Conservation (phyloP, 1,284 basidiomycete species). For the Cutaneotrichosporon sp. region DNA sequence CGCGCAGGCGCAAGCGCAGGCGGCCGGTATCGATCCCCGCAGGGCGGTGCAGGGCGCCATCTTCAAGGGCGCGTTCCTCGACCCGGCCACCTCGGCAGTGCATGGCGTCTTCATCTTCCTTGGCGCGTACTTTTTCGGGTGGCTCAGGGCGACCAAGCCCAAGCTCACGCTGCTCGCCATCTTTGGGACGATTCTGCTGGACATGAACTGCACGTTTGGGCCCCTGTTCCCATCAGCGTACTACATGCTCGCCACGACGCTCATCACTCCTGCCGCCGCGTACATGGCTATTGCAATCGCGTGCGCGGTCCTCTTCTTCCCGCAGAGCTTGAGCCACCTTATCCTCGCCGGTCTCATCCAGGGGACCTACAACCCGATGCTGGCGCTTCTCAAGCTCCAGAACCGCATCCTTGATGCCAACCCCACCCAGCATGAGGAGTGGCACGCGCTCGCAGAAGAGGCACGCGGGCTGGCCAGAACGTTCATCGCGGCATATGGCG, state of each 20-base stretch:
- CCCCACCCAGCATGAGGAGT: conserved; percentile 35
- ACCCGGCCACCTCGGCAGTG: conserved; percentile 60
- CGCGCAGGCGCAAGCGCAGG: not conserved
- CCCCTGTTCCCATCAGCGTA: conserved; percentile 66
- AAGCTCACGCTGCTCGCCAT: conserved; percentile 63
- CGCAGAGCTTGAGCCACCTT: conserved; percentile 66
- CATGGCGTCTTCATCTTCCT: conserved; percentile 72
- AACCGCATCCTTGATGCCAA: conserved; percentile 38
- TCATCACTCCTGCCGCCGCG: conserved; percentile 63
- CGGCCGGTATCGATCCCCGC: not conserved
- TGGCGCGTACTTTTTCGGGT: conserved; percentile 64
- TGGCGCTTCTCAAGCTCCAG: conserved; percentile 45
- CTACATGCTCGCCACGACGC: conserved; percentile 61
- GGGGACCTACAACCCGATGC: conserved; percentile 40
- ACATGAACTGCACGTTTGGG: conserved; percentile 58
- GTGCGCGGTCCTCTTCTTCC: conserved; percentile 67
- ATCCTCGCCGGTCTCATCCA: conserved; percentile 39
- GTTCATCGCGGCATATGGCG: conserved; percentile 35
- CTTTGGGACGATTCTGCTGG: conserved; percentile 56
- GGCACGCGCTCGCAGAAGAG: conserved; percentile 33
- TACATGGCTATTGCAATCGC: conserved; percentile 65
- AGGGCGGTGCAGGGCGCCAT: conserved; percentile 56
- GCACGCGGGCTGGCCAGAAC: conserved; percentile 27
- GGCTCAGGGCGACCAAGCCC: conserved; percentile 64
- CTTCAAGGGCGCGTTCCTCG: conserved; percentile 69